Base-by-base conservation (phyloP, 768 basidiomycete species). In the Auriscalpium orientale region DNA sequence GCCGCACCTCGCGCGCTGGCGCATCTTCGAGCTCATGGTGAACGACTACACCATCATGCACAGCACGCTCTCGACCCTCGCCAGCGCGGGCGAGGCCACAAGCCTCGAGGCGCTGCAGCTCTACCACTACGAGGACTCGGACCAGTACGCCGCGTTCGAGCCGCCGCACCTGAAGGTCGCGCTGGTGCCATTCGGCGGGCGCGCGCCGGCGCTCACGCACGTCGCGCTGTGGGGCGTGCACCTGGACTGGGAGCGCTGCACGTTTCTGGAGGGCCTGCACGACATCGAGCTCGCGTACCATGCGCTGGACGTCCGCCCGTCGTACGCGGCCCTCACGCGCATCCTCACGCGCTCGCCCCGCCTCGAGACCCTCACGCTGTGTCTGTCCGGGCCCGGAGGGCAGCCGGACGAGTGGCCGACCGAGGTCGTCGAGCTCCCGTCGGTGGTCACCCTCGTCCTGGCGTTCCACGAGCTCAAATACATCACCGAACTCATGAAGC, bases 191-290 rank as follows among this genome's bases (percentile, higher is more conserved):
- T 73, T 80, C 53, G 74, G 79, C 3, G 75, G 77, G 22, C 75
- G 75, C 16, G 68, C 70, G 8, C 88, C 88, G 1, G 74, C 71
- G 8, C 70, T 90, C 13, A 69, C 66, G 18, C 62, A 69, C 4
- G 67, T 81, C 36, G 70, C 72, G 10, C 71, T 90, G 28, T 87
- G 83, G 82, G 87, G 85, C 40, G 82, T 88, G 5, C 87, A 87
- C 58, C 67, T 89, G 36, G 76, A 83, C 55, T 90, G 88, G 88
- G 71, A 76, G 34, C 70, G 73, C 36, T 71, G 75, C 9, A 59
- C 51, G 0, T 74, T 80, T 60, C 71, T 85, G 22, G 58, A 63
- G 16, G 74, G 72, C 13, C 69, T 89, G 33, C 64, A 61, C 21
- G 75, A 79, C 15, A 65, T 89, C 20, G 79, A 85, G 61, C 71